Percentiles rank a stretch among this genome's conserved stretches.
Conservation (phyloP, 73 alveolate species). For the Blepharisma japonicum region DNA sequence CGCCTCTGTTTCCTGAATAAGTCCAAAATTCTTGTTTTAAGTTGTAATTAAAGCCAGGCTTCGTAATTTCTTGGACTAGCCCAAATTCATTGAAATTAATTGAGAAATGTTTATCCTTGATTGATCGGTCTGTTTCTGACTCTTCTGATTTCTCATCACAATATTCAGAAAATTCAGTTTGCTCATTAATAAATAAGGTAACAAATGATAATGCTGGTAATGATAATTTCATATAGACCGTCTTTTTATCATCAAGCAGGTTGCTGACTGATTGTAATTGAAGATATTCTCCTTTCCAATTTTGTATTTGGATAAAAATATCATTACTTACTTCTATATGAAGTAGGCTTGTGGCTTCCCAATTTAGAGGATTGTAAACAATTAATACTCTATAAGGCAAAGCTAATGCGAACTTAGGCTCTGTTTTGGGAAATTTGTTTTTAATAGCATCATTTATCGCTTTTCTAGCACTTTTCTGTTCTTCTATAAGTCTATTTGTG, state of each 20-base stretch:
- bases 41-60: too few relatives aligned
- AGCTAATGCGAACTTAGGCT: not conserved
- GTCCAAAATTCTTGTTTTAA: too few relatives aligned
- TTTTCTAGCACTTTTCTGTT: not conserved
- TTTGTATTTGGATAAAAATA: not conserved
- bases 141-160: not conserved
- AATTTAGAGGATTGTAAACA: not conserved
- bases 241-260: too few relatives aligned
- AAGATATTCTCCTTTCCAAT: not conserved
- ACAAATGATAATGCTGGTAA: not conserved
- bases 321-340: too few relatives aligned
- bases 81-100: too few relatives aligned
- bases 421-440: not conserved
- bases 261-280: not conserved
- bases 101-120: not conserved
- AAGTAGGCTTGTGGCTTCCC: not conserved
- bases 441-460: not conserved
- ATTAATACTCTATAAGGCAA: conserved; percentile 14
- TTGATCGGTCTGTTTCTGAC: not conserved
- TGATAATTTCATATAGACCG: not conserved
- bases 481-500: conserved; percentile 16
- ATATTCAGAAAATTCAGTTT: not conserved
- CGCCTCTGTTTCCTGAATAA: too few relatives aligned
- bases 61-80: too few relatives aligned
- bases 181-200: not conserved